Evolutionary conservation across 495 filamentous ascomycete species (phyloP), one percentile per base, ranked within the genome.

Genomic region (Penicillium desertorum): DNA sequence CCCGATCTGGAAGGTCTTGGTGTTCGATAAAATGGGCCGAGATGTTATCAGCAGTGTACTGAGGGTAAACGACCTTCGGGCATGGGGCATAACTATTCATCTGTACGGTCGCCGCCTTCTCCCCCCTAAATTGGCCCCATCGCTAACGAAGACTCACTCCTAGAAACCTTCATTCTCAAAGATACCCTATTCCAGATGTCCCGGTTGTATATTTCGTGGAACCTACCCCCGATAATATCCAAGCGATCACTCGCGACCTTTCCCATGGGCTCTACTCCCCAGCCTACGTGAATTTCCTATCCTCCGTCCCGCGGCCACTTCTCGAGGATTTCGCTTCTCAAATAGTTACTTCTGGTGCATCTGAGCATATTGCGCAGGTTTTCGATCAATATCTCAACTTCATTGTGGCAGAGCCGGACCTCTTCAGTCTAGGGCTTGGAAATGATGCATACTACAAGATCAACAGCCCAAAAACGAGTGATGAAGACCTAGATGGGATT

Each of bases 311-410:
- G 2, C 83, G 95, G 48, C 88, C 92, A 14, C 79, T 99, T 23
- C 85, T 99, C 50, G 95, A 99, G 78, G 93, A 98, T 59, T 98
- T 98, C 68, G 95, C 92, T 8, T 81, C 87, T 17, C 85, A 95
- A 67, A 93, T 94, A 36, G 95, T 90, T 2, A 73, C 88, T 20
- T 86, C 89, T 19, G 88, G 86, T 12, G 94, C 91, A 3, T 84
- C 91, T 3, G 93, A 97, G 62, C 85, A 87, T 59, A 89, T 99
- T 51, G 84, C 91, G 16, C 92, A 96, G 64, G 86, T 99, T 34
- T 99, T 87, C 64, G 95, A 99, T 68, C 95, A 99, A 67, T 97
- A 98, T 58, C 81, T 99, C 39, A 99, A 99, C 68, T 99, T 98
- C 69, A 89, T 98, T 54, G 93, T 97, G 45, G 88, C 86, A 16